Evolutionary conservation across 1,284 basidiomycete genomes (phyloP), one percentile per base, ranked within the genome.

Genomic region (Ceratobasidium sp.): DNA sequence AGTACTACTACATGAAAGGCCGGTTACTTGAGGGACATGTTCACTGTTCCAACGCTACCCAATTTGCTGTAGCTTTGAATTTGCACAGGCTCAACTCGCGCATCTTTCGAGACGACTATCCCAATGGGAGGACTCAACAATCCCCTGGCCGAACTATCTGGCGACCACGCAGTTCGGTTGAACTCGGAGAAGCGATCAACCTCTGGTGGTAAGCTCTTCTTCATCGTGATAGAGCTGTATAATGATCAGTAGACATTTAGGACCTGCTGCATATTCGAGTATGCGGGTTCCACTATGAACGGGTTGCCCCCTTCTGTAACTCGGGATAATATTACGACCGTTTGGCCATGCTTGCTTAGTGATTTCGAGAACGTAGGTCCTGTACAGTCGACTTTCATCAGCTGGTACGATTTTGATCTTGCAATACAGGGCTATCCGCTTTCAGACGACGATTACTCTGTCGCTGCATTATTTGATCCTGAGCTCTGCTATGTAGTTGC

Each of bases 11-110:
- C 32, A 86, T 89, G 34, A 91, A 89, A 76, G 91, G 90, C 9
- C 86, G 91, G 41, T 80, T 89, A 6, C 79, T 89, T 23, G 91
- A 93, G 78, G 91, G 91, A 6, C 87, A 88, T 76, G 90, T 89
- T 77, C 88, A 92, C 78, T 85, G 87, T 0, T 87, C 86, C 72
- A 86, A 88, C 0, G 91, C 65, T 26, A 69, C 52, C 28, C 32
- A 32, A 28, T 57, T 69, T 21, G 65, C 65, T 10, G 36, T 57
- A 18, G 18, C 52, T 3, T 16, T 69, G 1, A 50, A 50, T 16
- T 10, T 69, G 3, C 50, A 69, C 23, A 55, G 34, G 39, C 9
- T 69, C 21, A 16, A 69, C 30, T 69, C 65, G 36, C 65, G 65
- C 36, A 34, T 69, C 5, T 69, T 69, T 39, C 50, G 26, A 3